Percentiles rank a stretch among this genome's conserved stretches.
These are phyloP conservation scores for Venturia oleaginea DNA, from an alignment of 2,329 filamentous ascomycete genomes.

Conservation along the genomic window DNA sequence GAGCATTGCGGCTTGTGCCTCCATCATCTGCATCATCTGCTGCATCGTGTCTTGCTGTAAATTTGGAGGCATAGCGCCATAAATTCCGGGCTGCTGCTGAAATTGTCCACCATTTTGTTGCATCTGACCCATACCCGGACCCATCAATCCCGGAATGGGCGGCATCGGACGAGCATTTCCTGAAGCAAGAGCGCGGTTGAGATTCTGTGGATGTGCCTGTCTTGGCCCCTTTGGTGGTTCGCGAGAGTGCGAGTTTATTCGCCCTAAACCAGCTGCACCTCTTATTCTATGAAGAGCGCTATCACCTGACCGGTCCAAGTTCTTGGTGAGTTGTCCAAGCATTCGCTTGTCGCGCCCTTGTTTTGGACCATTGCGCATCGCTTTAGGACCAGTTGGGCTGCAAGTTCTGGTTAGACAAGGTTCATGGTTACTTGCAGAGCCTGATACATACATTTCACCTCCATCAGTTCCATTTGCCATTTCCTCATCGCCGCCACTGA, in stretches of 20 bases:
- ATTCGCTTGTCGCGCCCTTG: conserved; percentile 58
- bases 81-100: conserved; percentile 1
- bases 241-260: conserved; percentile 65
- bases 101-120: conserved; percentile 11
- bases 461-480: conserved; percentile 15
- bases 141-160: background rate
- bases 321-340: conserved; percentile 74
- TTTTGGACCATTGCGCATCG: conserved; percentile 69
- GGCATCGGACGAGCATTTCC: conserved; percentile 7
- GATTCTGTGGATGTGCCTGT: conserved; percentile 27
- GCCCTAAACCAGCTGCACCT: conserved; percentile 57
- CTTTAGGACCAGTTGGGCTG: conserved; percentile 89
- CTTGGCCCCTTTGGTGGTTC: conserved; percentile 65
- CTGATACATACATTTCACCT: conserved; percentile 12
- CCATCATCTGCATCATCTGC: conserved; percentile 23
- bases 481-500: conserved; percentile 5
- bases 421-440: background rate
- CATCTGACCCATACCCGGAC: conserved; percentile 10
- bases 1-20: conserved; percentile 76
- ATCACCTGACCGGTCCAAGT: conserved; percentile 70
- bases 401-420: conserved; percentile 16
- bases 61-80: background rate
- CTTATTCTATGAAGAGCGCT: conserved; percentile 73
- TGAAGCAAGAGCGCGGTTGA: conserved; percentile 9
- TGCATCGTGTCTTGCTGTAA: conserved; percentile 8